phyloP scores from a whole-genome alignment of 2,329 filamentous ascomycete species.

The Zasmidium citrigriseum region DNA sequence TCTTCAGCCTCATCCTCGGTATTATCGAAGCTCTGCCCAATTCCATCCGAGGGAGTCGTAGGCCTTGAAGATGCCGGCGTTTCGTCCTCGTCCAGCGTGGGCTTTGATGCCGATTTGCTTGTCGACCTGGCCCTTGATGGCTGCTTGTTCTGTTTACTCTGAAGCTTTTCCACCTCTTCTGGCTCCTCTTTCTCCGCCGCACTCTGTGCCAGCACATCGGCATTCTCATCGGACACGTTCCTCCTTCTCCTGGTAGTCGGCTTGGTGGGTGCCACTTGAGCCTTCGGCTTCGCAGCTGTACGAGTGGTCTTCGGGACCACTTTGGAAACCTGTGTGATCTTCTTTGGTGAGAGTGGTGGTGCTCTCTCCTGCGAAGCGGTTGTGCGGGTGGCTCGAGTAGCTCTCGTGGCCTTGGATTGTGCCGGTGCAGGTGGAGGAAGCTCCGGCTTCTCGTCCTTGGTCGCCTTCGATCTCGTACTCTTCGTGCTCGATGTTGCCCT shows the following conservation, averaged over 20 bases:
- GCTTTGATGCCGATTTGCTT: neutral
- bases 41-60: conserved; percentile 22
- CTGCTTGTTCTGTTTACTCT: neutral
- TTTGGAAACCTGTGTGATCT: conserved; percentile 37
- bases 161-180: conserved; percentile 4
- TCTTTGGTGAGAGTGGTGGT: conserved; percentile 37
- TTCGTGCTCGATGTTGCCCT: neutral
- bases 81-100: conserved; percentile 18
- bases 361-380: conserved; percentile 26
- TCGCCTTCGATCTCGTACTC: conserved; percentile 10
- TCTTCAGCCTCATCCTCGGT: conserved; percentile 5
- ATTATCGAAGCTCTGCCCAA: neutral
- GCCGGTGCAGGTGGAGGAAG: conserved; percentile 4
- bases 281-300: conserved; percentile 8
- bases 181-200: conserved; percentile 11
- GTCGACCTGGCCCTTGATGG: neutral
- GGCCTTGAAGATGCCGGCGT: conserved; percentile 23
- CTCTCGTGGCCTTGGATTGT: conserved; percentile 11
- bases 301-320: conserved; percentile 16
- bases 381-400: conserved; percentile 23
- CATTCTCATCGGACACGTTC: conserved; percentile 35
- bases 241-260: conserved; percentile 17
- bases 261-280: conserved; percentile 10
- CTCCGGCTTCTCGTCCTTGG: conserved; percentile 4
- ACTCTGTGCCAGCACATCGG: conserved; percentile 17